Conservation (phyloP, 1,139 yeast species). For the Candida sp. region DNA sequence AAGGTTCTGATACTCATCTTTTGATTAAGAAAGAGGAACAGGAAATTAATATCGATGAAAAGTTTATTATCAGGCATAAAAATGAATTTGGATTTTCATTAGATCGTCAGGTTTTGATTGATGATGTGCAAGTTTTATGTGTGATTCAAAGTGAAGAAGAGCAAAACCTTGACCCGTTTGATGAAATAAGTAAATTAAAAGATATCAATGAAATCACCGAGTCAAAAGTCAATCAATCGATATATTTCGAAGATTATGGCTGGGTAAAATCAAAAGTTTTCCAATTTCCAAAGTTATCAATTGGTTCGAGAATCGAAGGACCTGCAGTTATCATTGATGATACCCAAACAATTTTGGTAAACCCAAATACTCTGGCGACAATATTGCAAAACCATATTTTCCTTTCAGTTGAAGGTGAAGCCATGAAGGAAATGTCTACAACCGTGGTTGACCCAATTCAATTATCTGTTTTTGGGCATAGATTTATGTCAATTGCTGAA, state of each 20-base stretch:
- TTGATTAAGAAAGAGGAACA: slow-evolving; percentile 45
- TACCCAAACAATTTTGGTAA: slow-evolving; percentile 82
- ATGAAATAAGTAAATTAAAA: slow-evolving; percentile 18
- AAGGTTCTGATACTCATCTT: slow-evolving; percentile 84
- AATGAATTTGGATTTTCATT: slow-evolving; percentile 41
- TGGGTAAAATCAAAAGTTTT: slow-evolving; percentile 53
- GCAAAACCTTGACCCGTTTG: slow-evolving; percentile 28
- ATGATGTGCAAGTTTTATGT: slow-evolving; percentile 66
- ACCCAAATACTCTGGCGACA: slow-evolving; percentile 66
- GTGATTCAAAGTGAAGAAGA: slow-evolving; percentile 31
- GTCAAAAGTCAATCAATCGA: slow-evolving; percentile 10
- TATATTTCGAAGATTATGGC: slow-evolving; percentile 34
- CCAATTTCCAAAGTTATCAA: slow-evolving; percentile 42
- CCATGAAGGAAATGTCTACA: slow-evolving; percentile 20
- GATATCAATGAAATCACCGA: slow-evolving; percentile 3
- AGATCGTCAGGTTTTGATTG: slow-evolving; percentile 59
- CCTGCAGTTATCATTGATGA: slow-evolving; percentile 85
- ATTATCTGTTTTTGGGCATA: slow-evolving; percentile 74
- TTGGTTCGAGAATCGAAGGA: slow-evolving; percentile 59
- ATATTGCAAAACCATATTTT: slow-evolving; percentile 53
- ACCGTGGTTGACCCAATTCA: slow-evolving; percentile 60
- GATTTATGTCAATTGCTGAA: slow-evolving; percentile 88
- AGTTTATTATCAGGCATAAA: slow-evolving; percentile 30
- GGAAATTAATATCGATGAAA: slow-evolving; percentile 20
- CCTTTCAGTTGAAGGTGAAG: slow-evolving; percentile 27